Evolutionary conservation across 306 rosid species (phyloP), one percentile per base, ranked within the genome.

Genomic region (Vachellia collinsii): DNA sequence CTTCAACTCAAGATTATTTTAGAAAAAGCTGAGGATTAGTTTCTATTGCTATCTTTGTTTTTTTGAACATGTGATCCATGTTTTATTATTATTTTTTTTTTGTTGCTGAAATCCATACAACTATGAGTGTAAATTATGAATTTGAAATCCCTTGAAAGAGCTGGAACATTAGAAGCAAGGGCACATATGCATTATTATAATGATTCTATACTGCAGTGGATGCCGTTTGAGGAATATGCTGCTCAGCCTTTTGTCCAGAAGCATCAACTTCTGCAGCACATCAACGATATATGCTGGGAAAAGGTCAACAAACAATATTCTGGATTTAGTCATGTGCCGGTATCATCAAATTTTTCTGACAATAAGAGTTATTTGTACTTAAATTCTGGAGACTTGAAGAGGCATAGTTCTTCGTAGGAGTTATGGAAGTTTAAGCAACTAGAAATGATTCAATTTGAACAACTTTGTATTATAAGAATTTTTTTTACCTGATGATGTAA

Each of bases 141-240:
- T 66, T 29, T 83, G 16, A 42, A 65, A 72, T 23, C 67, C 2
- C 37, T 9, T 68, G 43, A 46, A 74, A 67, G 74, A 62, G 81
- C 22, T 8, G 68, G 75, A 59, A 62, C n/a, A 50, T 42, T 69
- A 64, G 39, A 54, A 44, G 77, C 46, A 63, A 51, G 25, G 65
- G 61, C 80, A 38, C 43, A 36, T 68, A 38, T 42, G 13, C 7
- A 56, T 73, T 71, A 1, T 74, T 75, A 79, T 29, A 34, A 58
- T 66, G 54, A 50, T 72, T 84, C n/a, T 76, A 47, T 83, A n/a
- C 79, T 80, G 87, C 92, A 95, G 98, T 95, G 98, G 97, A 91
- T 95, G 90, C 85, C 91, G 79, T 87, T 90, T 58, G 90, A 88
- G 82, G 93, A 93, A 72, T 93, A 87, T 61, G 85, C 77, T 73